These are phyloP conservation scores for Venturia aucupariae DNA, from an alignment of 2,329 filamentous ascomycete genomes.

Conservation along the genomic window DNA sequence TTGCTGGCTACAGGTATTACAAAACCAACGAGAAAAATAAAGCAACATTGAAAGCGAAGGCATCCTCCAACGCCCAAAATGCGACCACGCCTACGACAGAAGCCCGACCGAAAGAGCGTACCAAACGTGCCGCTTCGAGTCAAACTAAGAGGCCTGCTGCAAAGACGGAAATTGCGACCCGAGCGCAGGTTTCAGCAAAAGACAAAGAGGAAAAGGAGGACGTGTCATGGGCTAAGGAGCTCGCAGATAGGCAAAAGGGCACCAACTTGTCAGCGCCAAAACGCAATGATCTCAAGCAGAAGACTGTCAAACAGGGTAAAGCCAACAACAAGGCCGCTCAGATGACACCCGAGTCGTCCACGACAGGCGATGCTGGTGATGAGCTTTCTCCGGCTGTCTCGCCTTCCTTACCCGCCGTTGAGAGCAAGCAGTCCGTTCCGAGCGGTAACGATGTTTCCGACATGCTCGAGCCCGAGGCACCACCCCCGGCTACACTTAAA, in stretches of 20 bases:
- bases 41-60: not conserved
- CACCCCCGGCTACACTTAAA: slow-evolving; percentile 66
- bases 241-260: slow-evolving; percentile 13
- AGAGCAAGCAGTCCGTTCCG: slow-evolving; percentile 32
- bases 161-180: not conserved
- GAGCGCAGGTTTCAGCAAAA: not conserved
- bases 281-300: slow-evolving; percentile 22
- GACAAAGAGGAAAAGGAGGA: slow-evolving; percentile 14
- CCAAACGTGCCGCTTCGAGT: not conserved
- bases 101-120: not conserved
- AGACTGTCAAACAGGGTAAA: slow-evolving; percentile 56
- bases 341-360: slow-evolving; percentile 54
- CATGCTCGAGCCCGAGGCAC: slow-evolving; percentile 70
- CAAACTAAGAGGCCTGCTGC: not conserved
- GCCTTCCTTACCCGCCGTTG: slow-evolving; percentile 43
- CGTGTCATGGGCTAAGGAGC: slow-evolving; percentile 12
- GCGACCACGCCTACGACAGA: not conserved
- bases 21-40: not conserved
- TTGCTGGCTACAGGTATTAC: slow-evolving; percentile 11
- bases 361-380: slow-evolving; percentile 68
- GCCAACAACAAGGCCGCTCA: slow-evolving; percentile 22
- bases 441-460: slow-evolving; percentile 68
- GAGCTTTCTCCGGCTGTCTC: slow-evolving; percentile 64
- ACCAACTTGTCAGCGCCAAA: slow-evolving; percentile 9
- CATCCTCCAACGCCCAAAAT: not conserved